These are phyloP conservation scores for Nicotiana sylvestris DNA, from an alignment of 257 asterid species.

Conservation along the genomic window DNA sequence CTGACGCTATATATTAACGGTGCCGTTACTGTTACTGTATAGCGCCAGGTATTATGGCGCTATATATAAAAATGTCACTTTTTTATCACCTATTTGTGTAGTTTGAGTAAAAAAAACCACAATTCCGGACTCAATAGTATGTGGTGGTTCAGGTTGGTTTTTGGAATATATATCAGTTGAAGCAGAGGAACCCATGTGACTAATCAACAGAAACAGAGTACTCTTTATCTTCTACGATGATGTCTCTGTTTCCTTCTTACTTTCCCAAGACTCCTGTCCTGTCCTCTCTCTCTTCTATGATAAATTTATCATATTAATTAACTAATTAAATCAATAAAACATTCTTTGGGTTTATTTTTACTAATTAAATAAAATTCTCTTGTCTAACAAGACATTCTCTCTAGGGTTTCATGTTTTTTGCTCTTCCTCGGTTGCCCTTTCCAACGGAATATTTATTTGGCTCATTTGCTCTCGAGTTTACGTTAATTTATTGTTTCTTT, in stretches of 20 bases:
- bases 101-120: too few relatives aligned
- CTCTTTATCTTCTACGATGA: constrained; percentile 18
- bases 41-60: too few relatives aligned
- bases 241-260: constrained; percentile 13
- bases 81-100: too few relatives aligned
- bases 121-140: background rate
- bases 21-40: too few relatives aligned
- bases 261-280: constrained; percentile 18
- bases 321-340: background rate
- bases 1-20: too few relatives aligned
- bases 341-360: background rate
- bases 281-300: background rate
- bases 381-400: background rate
- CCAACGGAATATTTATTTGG: constrained; percentile 9
- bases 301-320: background rate
- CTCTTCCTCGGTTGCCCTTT: constrained; percentile 6
- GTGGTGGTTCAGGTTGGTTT: constrained; percentile 4
- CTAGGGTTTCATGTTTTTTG: background rate
- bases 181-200: constrained; percentile 21
- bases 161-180: constrained; percentile 7
- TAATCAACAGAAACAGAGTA: constrained; percentile 14
- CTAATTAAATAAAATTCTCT: background rate
- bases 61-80: too few relatives aligned
- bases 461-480: background rate
- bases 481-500: background rate